A percentile compares a stretch with the other conserved stretches of the same genome.
Evolutionary conservation across 2,329 filamentous ascomycete genomes (phyloP).

Genomic region (Nemania serpens): DNA sequence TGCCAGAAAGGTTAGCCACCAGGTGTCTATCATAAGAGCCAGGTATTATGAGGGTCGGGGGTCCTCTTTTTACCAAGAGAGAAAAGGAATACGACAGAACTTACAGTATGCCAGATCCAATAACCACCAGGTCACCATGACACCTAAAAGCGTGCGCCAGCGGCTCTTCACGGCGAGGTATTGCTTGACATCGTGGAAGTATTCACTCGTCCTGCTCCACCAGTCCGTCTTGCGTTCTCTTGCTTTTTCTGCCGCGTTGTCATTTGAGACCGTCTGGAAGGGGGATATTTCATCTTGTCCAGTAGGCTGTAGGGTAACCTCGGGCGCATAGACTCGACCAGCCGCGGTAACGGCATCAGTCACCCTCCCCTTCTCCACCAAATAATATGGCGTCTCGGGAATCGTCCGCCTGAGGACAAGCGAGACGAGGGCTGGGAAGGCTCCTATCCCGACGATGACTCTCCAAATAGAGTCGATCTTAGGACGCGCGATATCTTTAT

Average conservation of each 20-base stretch:
- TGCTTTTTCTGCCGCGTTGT: neutral
- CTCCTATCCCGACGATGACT: constrained; percentile 54
- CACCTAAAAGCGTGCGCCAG: constrained; percentile 39
- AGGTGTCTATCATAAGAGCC: neutral
- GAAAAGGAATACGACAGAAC: neutral
- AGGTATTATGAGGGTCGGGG: neutral
- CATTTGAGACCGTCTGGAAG: neutral
- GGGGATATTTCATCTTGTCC: constrained; percentile 4
- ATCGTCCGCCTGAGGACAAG: constrained; percentile 53
- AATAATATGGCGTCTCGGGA: constrained; percentile 53
- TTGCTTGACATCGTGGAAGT: constrained; percentile 21
- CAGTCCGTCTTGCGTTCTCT: constrained; percentile 1
- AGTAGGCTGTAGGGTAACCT: constrained; percentile 22
- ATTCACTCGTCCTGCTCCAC: constrained; percentile 11
- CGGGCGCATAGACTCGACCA: constrained; percentile 27
- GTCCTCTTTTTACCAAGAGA: neutral
- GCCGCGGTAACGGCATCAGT: constrained; percentile 34
- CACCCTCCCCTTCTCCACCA: constrained; percentile 32
- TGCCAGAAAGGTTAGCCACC: neutral
- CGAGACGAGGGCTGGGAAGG: constrained; percentile 52
- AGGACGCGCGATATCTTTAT: constrained; percentile 9
- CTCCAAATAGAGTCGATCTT: constrained; percentile 53
- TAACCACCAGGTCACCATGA: constrained; percentile 49
- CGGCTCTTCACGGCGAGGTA: constrained; percentile 36
- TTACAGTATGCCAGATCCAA: constrained; percentile 49